phyloP scores from a whole-genome alignment of 2,329 filamentous ascomycete genomes.

The Colletotrichum viniferum region DNA sequence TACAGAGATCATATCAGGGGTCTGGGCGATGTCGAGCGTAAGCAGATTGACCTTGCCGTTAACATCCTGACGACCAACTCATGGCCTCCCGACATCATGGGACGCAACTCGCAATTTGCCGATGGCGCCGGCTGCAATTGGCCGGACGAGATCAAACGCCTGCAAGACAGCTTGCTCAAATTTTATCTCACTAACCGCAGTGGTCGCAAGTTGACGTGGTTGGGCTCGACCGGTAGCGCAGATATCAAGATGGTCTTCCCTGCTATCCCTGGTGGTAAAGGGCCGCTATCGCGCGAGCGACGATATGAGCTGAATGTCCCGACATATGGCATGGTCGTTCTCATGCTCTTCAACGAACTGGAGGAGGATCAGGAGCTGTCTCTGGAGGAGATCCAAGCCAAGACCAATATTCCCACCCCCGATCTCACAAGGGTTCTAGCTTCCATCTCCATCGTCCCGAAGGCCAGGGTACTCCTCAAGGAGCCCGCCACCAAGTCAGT shows the following conservation, averaged over 20 bases:
- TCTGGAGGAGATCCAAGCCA: conserved; percentile 81
- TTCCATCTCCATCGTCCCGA: conserved; percentile 81
- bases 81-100: conserved; percentile 93
- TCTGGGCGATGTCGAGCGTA: conserved; percentile 56
- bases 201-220: conserved; percentile 87
- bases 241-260: conserved; percentile 85
- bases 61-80: conserved; percentile 91
- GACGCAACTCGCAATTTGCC: conserved; percentile 57
- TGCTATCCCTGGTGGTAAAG: conserved; percentile 71
- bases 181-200: conserved; percentile 90
- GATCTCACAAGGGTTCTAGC: conserved; percentile 82
- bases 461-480: conserved; percentile 81
- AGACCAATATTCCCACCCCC: conserved; percentile 75
- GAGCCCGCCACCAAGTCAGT: conserved; percentile 80
- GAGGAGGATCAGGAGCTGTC: conserved; percentile 52
- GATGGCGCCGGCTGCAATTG: conserved; percentile 68
- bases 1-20: conserved; percentile 72
- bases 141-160: conserved; percentile 72
- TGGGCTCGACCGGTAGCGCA: conserved; percentile 73
- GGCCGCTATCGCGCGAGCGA: conserved; percentile 64
- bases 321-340: conserved; percentile 89
- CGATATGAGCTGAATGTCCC: conserved; percentile 91
- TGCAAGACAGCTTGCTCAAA: conserved; percentile 85
- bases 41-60: conserved; percentile 78
- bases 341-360: conserved; percentile 88